Evolutionary conservation across 371 early-diverging fungal genomes (phyloP), one percentile per base, ranked within the genome.

Genomic region (Batkoa obscura): DNA sequence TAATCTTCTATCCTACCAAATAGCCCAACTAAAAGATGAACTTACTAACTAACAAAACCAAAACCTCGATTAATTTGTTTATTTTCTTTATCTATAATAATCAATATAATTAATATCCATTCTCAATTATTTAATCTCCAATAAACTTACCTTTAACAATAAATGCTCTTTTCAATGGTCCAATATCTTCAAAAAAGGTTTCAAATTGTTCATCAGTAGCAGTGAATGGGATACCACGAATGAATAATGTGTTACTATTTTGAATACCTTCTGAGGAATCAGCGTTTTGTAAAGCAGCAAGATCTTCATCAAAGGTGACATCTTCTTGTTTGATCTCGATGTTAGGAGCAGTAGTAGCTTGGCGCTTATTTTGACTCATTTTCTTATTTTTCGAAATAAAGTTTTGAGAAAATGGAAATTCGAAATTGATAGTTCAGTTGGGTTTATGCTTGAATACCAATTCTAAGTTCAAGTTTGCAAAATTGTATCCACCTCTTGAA

Each of bases 91-190:
- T 13, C 41, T n/a, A n/a, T n/a, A n/a, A n/a, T n/a, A n/a, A n/a
- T n/a, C n/a, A n/a, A n/a, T n/a, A n/a, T n/a, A n/a, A 39, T 39
- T 13, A 8, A 39, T 39, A 8, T 39, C 41, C 41, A 8, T 39
- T 5, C 41, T 39, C 13, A 39, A 39, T 13, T 8, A 8, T 39
- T 39, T 13, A 8, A 8, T 13, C 5, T 8, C 41, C 13, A 39
- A 39, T 8, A 39, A 39, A 5, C 13, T 39, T 39, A 39, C 41
- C 41, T 63, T 57, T 78, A 69, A 92, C 92, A 32, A 92, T 87
- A 68, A 92, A 95, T 64, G 89, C 89, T 23, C 82, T 81, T 43
- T 88, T 72, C 35, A 92, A 66, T 9, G 96, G 95, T 2, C 94
- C 96, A 38, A 91, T 65, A 9, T 86, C 86, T 45, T 80, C 74